These are phyloP conservation scores for Xerocomellus amylosporus DNA, from an alignment of 768 basidiomycete genomes.

Conservation along the genomic window DNA sequence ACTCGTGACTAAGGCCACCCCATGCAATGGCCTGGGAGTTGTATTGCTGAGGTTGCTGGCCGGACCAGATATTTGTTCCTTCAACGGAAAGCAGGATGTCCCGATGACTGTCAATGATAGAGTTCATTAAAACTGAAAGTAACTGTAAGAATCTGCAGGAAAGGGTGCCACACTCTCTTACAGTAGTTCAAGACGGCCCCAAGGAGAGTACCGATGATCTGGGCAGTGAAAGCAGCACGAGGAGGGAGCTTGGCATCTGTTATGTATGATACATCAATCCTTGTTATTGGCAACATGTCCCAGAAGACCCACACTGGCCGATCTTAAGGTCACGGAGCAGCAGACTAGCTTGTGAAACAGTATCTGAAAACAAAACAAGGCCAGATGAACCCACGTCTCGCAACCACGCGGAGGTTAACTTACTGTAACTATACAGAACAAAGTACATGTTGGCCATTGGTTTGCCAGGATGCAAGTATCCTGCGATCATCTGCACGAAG, in stretches of 20 bases:
- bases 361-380: conserved; percentile 40
- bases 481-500: conserved; percentile 37
- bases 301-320: conserved; percentile 19
- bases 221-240: conserved; percentile 59
- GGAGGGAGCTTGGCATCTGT: conserved; percentile 56
- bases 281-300: conserved; percentile 26
- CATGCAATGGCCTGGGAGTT: conserved; percentile 37
- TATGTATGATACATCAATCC: conserved; percentile 25
- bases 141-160: not conserved
- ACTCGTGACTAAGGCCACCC: conserved; percentile 37
- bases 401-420: conserved; percentile 6
- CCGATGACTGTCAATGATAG: conserved; percentile 50
- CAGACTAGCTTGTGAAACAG: conserved; percentile 46
- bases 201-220: conserved; percentile 54
- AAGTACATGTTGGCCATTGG: conserved; percentile 46
- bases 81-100: conserved; percentile 51
- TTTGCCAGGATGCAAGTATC: conserved; percentile 36
- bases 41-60: conserved; percentile 30
- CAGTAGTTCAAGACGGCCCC: conserved; percentile 48
- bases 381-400: conserved; percentile 40
- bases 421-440: conserved; percentile 47
- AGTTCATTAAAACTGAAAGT: conserved; percentile 56
- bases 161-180: conserved; percentile 13
- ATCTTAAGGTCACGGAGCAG: conserved; percentile 60
- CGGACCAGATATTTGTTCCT: conserved; percentile 44